Evolutionary conservation across 2,329 filamentous ascomycete species (phyloP), one percentile per base, ranked within the genome.

Genomic region (Hypoxylon sp.): DNA sequence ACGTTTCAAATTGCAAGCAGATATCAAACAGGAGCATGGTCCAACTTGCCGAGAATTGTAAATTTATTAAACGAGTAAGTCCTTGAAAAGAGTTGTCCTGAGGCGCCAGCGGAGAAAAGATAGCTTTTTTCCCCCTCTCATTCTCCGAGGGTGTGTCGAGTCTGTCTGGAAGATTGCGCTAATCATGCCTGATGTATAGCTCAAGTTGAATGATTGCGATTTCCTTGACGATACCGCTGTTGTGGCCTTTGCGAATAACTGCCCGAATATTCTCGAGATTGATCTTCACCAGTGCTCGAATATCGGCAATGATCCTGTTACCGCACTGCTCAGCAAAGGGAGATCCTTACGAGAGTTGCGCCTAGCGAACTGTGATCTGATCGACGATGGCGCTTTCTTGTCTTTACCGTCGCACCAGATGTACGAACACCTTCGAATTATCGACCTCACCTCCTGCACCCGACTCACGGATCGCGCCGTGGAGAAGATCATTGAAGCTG

Each of bases 171-270:
- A n/a, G n/a, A n/a, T n/a, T n/a, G n/a, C n/a, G 29, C 12, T 52
- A 32, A 32, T 19, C 32, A n/a, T n/a, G n/a, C 35, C 12, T 27
- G 9, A 13, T 9, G 6, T 32, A 32, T 63, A 94, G 85, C 81
- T 99, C 61, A 99, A 99, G 82, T 81, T 99, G 55, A 99, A 97
- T 71, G 89, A 92, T 49, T 96, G 94, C 68, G 72, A 75, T n/a
- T 89, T 96, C 71, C 77, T 97, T 23, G 91, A 88, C 27, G 91
- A 97, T 68, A 79, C 81, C 37, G 87, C 91, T 5, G 87, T 97
- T 57, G 77, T 90, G 51, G 89, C 91, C 3, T 95, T 99, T 68
- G 93, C 94, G 4, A 79, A 86, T 34, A 84, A 95, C 71, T 97
- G 93, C 69, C 90, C 87, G 8, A 93, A 96, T 61, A 91, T 99